Conservation (phyloP, 805 yeast species). For the Peterozyma xylosa region DNA sequence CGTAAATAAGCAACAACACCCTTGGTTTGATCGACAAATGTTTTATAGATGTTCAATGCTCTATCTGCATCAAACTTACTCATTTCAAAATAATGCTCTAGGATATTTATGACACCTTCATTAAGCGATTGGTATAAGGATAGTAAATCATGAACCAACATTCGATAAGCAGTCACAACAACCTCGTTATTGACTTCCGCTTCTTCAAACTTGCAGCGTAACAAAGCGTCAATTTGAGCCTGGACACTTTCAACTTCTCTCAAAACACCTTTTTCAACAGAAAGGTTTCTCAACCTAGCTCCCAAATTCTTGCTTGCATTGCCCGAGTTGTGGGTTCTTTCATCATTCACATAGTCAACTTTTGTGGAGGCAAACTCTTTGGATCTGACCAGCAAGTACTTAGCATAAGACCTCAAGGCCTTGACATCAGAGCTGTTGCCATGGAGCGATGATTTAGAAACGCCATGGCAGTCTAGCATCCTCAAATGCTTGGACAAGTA, state of each 20-base stretch:
- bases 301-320: constrained; percentile 38
- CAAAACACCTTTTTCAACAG: constrained; percentile 73
- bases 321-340: constrained; percentile 32
- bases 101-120: constrained; percentile 90
- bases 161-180: constrained; percentile 73
- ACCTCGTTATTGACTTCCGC: constrained; percentile 81
- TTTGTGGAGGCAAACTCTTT: constrained; percentile 58
- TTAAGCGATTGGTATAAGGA: constrained; percentile 83
- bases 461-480: constrained; percentile 48
- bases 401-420: constrained; percentile 57
- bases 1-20: constrained; percentile 83
- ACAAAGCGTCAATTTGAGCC: constrained; percentile 66
- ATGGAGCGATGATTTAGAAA: constrained; percentile 15
- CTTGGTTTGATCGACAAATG: constrained; percentile 78
- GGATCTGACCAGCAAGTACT: constrained; percentile 63
- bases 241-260: constrained; percentile 84
- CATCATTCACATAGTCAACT: constrained; percentile 75
- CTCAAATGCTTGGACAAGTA: constrained; percentile 57
- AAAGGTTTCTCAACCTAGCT: constrained; percentile 54
- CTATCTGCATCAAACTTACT: constrained; percentile 79
- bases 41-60: constrained; percentile 76
- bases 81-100: constrained; percentile 94
- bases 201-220: constrained; percentile 70
- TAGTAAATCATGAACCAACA: constrained; percentile 84
- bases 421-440: constrained; percentile 41